Conservation (phyloP, 176 grass and related monocot genomes). For the Phoenix dactylifera region DNA sequence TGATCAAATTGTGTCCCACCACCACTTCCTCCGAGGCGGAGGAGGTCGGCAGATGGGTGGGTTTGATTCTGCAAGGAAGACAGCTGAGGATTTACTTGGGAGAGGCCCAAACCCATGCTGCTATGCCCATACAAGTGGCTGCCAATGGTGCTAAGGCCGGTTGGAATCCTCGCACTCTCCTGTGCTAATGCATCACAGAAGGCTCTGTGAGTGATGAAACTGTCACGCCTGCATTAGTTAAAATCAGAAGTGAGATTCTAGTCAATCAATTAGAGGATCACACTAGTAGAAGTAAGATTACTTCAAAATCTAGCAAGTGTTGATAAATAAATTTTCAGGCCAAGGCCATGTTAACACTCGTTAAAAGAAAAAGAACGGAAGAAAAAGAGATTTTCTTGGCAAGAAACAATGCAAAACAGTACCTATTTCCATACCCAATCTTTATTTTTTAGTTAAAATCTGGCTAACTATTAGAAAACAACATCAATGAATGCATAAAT, state of each 20-base stretch:
- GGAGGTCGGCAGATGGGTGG: conserved; percentile 25
- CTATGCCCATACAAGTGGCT: conserved; percentile 39
- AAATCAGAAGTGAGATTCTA: not conserved
- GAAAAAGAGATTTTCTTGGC: no score
- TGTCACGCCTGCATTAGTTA: conserved; percentile 69
- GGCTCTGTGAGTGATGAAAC: conserved; percentile 96
- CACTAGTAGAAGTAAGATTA: not conserved
- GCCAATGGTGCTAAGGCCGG: conserved; percentile 20
- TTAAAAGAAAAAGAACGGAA: no score
- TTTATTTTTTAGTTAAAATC: no score
- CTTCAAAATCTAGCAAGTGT: no score
- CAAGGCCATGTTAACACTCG: no score
- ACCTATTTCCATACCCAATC: no score
- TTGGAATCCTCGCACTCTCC: conserved; percentile 54
- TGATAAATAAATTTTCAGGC: no score
- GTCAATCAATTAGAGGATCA: not conserved
- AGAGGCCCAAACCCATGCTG: conserved; percentile 49
- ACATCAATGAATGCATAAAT: no score
- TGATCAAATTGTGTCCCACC: conserved; percentile 37
- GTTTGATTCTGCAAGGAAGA: conserved; percentile 29
- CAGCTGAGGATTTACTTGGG: conserved; percentile 27
- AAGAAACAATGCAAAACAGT: no score
- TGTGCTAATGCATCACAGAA: conserved; percentile 96
- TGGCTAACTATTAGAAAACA: no score
- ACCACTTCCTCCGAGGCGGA: conserved; percentile 25